Evolutionary conservation across 805 yeast species (phyloP).

Genomic region (Saccharomycopsis synnaedendra): DNA sequence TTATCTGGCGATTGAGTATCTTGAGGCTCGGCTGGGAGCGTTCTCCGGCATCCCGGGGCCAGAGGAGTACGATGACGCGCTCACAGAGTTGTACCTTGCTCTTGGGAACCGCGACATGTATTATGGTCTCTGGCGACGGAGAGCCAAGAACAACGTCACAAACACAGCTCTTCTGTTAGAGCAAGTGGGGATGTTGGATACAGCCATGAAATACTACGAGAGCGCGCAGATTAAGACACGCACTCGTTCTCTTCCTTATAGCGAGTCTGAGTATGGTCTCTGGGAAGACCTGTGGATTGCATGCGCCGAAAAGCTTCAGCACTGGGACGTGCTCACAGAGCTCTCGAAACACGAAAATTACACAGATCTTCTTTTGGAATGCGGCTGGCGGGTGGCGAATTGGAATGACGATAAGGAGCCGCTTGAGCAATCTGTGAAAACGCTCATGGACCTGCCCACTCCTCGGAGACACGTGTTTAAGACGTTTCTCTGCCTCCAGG

Average conservation of each 20-base stretch:
- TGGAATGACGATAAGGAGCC: constrained; percentile 96
- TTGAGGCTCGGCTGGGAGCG: constrained; percentile 39
- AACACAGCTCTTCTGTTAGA: constrained; percentile 88
- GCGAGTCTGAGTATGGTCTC: constrained; percentile 86
- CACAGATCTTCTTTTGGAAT: constrained; percentile 87
- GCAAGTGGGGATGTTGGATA: constrained; percentile 90
- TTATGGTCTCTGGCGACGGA: constrained; percentile 94
- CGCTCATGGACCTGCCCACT: constrained; percentile 97
- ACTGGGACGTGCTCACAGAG: constrained; percentile 96
- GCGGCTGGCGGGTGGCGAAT: constrained; percentile 99
- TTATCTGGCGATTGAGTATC: constrained; percentile 75
- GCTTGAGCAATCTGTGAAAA: constrained; percentile 83
- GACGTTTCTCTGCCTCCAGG: constrained; percentile 86
- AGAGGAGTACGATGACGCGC: constrained; percentile 82
- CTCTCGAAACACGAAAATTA: constrained; percentile 97
- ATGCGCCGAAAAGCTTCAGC: constrained; percentile 94
- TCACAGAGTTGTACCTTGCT: constrained; percentile 78
- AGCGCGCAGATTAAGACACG: constrained; percentile 95
- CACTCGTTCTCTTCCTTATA: constrained; percentile 88
- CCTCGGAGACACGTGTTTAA: constrained; percentile 94
- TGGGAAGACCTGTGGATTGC: constrained; percentile 99
- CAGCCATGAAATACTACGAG: constrained; percentile 88
- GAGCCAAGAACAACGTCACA: constrained; percentile 91
- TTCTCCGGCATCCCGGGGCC: neutral
- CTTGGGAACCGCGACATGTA: constrained; percentile 94